Evolutionary conservation across 2,329 filamentous ascomycete genomes (phyloP).

Genomic region (Lachnellula willkommii): DNA sequence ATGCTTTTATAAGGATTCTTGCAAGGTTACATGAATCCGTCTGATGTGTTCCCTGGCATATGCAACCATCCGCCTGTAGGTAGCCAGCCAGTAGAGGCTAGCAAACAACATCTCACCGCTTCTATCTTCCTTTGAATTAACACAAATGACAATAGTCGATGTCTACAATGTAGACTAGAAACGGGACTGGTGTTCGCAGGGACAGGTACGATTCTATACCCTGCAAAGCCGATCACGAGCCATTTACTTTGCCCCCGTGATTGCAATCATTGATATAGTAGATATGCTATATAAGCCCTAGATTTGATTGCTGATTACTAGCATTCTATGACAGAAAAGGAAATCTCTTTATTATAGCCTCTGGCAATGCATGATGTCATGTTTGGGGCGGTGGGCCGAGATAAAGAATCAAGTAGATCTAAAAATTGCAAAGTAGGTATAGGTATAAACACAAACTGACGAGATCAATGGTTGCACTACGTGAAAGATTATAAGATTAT

Average conservation of each 20-base stretch:
- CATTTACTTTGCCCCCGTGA: no score
- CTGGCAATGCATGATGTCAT: no score
- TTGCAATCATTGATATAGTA: background rate
- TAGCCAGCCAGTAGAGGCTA: background rate
- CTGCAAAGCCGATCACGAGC: background rate
- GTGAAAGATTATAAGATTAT: no score
- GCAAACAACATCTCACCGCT: background rate
- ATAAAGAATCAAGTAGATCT: no score
- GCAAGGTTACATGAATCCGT: background rate
- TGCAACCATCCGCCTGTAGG: background rate
- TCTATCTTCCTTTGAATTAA: background rate
- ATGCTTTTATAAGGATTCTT: background rate
- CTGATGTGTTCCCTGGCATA: background rate
- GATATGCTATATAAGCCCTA: background rate
- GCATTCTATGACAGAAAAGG: no score
- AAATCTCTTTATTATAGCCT: no score
- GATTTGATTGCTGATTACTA: background rate
- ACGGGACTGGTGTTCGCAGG: background rate
- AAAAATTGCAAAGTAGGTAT: no score
- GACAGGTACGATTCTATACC: background rate
- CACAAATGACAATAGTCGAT: background rate
- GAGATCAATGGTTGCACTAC: no score
- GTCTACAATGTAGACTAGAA: background rate
- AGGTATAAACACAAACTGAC: no score
- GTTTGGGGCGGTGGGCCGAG: no score